These are phyloP conservation scores for Blastocystis sp. DNA, from an alignment of 352 stramenopile genomes.

Conservation along the genomic window DNA sequence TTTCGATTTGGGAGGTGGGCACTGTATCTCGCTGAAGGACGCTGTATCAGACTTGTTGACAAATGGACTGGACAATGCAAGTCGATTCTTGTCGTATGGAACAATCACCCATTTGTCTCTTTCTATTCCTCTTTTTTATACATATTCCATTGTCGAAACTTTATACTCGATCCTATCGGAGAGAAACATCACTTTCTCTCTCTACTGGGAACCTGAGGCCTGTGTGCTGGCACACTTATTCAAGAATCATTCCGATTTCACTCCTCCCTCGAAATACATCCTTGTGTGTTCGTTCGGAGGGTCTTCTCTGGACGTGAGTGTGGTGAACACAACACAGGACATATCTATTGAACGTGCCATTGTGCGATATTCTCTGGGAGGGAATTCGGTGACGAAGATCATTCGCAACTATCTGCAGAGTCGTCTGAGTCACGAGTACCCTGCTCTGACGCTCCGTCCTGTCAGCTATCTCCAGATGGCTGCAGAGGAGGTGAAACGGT, in stretches of 20 bases:
- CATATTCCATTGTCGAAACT: background rate
- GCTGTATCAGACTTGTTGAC: background rate
- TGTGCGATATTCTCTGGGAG: background rate
- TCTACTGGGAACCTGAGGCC: background rate
- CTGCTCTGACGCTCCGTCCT: no score
- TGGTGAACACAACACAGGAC: background rate
- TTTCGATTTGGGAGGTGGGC: background rate
- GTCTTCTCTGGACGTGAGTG: background rate
- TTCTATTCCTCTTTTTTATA: background rate
- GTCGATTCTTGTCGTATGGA: background rate
- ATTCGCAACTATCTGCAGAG: background rate
- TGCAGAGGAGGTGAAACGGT: background rate
- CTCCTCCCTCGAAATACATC: no score
- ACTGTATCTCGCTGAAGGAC: background rate
- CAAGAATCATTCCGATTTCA: no score
- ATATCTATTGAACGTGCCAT: background rate
- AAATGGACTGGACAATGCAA: background rate
- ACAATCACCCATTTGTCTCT: background rate
- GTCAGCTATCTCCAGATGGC: no score
- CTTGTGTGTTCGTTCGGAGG: background rate
- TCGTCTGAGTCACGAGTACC: no score
- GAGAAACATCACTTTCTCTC: background rate
- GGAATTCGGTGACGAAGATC: background rate
- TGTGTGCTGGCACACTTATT: background rate
- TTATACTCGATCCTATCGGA: background rate